Percentiles rank a stretch among this genome's conserved stretches.
Conservation (phyloP, 306 rosid species). For the Carpinus viminea region DNA sequence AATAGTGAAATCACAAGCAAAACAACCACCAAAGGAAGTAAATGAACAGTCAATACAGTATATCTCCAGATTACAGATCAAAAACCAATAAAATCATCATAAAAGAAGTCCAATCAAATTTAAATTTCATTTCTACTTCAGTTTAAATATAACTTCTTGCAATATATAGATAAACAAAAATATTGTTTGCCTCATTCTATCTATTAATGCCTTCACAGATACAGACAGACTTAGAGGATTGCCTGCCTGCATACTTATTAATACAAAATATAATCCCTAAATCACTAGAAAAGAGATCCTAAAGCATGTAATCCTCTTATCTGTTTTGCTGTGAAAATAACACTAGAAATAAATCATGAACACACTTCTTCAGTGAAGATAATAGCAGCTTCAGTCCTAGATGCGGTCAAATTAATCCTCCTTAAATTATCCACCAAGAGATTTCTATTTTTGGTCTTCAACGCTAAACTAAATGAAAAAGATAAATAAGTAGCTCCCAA, state of each 20-base stretch:
- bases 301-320: not conserved
- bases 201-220: not conserved
- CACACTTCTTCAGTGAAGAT: not conserved
- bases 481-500: not conserved
- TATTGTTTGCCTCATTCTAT: not conserved
- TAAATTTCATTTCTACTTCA: not conserved
- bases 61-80: not conserved
- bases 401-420: not conserved
- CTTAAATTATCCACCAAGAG: not conserved
- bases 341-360: not conserved
- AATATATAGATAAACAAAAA: not conserved
- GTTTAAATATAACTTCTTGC: not conserved
- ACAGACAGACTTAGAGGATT: not conserved
- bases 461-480: not conserved
- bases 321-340: not conserved
- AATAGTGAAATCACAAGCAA: constrained; percentile 15
- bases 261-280: not conserved
- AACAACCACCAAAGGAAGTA: not conserved
- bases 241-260: not conserved
- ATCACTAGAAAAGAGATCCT: not conserved
- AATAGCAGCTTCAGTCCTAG: not conserved
- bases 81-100: not conserved
- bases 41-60: not conserved
- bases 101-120: not conserved
- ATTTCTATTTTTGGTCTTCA: not conserved